Percentiles rank a stretch among this genome's conserved stretches.
These are phyloP conservation scores for Gomphus bonarii DNA, from an alignment of 1,284 basidiomycete species.

Conservation along the genomic window DNA sequence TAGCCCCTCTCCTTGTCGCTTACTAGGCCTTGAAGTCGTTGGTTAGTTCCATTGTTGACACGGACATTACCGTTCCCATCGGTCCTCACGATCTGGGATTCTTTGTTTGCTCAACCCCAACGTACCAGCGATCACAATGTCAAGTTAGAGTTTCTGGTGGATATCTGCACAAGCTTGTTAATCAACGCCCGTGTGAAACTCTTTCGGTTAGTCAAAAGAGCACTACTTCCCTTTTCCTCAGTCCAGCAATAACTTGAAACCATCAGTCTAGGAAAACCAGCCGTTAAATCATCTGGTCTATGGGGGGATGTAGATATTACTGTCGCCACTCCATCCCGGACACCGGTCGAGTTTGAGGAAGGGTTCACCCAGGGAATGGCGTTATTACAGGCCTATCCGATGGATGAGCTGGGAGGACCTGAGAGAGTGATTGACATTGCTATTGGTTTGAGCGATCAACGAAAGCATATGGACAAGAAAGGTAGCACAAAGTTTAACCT, in stretches of 20 bases:
- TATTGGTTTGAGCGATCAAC: constrained; percentile 42
- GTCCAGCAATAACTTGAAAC: not conserved
- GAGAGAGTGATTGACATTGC: constrained; percentile 61
- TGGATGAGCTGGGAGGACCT: constrained; percentile 54
- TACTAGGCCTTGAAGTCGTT: constrained; percentile 37
- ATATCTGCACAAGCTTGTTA: constrained; percentile 60
- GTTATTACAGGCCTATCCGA: constrained; percentile 52
- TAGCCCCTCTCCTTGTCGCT: constrained; percentile 3
- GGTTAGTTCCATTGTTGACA: constrained; percentile 63
- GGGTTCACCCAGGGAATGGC: constrained; percentile 57
- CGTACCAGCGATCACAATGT: constrained; percentile 44
- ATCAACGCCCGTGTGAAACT: constrained; percentile 44
- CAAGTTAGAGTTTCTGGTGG: constrained; percentile 56
- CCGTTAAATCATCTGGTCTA: constrained; percentile 33
- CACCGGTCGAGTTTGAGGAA: constrained; percentile 45
- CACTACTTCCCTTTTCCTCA: constrained; percentile 1
- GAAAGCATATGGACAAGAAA: constrained; percentile 29
- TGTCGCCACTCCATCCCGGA: constrained; percentile 32
- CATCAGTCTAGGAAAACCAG: constrained; percentile 46
- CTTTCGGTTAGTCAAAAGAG: constrained; percentile 35
- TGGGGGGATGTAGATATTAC: constrained; percentile 41
- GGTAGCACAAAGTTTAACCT: constrained; percentile 28
- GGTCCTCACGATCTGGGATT: constrained; percentile 59
- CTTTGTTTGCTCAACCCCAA: constrained; percentile 48
- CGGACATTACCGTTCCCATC: constrained; percentile 57